Percentiles rank a stretch among this genome's conserved stretches.
These are phyloP conservation scores for Hemileia vastatrix DNA, from an alignment of 1,284 basidiomycete species.

Conservation along the genomic window DNA sequence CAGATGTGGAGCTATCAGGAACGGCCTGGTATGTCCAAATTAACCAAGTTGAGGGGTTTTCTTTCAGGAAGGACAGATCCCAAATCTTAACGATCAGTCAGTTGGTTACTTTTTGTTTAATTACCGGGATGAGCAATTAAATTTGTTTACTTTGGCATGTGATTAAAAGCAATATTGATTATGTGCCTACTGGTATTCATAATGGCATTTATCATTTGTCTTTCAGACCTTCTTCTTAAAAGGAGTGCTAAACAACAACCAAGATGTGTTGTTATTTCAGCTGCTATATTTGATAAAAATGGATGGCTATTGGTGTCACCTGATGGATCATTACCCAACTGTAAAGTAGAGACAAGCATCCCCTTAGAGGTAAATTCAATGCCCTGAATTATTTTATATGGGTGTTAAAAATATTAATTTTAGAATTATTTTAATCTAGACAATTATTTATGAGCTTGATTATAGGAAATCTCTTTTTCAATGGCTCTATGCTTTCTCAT, in stretches of 20 bases:
- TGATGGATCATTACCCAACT: slow-evolving; percentile 50
- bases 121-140: too few species aligned
- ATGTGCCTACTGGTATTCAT: too few species aligned
- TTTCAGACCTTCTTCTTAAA: slow-evolving; percentile 45
- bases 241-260: slow-evolving; percentile 46
- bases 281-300: slow-evolving; percentile 48
- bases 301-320: slow-evolving; percentile 49
- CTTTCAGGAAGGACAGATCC: too few species aligned
- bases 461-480: slow-evolving; percentile 50
- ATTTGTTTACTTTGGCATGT: neutral
- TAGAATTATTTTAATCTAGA: slow-evolving; percentile 33
- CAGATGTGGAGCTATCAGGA: slow-evolving; percentile 9
- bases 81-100: slow-evolving; percentile 12
- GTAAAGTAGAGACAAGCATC: slow-evolving; percentile 48
- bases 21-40: slow-evolving; percentile 17
- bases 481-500: slow-evolving; percentile 50
- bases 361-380: slow-evolving; percentile 29
- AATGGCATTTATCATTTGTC: slow-evolving; percentile 46
- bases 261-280: slow-evolving; percentile 49
- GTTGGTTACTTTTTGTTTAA: neutral
- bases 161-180: too few species aligned
- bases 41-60: too few species aligned
- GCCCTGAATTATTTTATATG: too few species aligned
- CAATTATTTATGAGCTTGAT: slow-evolving; percentile 48
- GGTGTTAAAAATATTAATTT: too few species aligned